phyloP scores from a whole-genome alignment of 176 grass and related monocot genomes.

The Phyllostachys edulis region DNA sequence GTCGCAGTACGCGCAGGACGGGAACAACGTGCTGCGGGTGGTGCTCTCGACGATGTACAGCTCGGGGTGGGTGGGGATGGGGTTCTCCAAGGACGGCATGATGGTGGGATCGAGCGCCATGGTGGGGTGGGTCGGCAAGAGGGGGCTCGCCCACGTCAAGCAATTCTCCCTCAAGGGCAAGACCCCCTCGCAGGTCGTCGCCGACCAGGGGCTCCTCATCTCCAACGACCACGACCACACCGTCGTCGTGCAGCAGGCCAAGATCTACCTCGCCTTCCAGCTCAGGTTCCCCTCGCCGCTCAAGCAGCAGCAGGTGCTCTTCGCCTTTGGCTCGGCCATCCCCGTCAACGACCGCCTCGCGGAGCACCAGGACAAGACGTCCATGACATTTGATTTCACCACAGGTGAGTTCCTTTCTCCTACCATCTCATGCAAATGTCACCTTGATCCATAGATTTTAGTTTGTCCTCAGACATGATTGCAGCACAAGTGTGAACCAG shows the following conservation, averaged over 20 bases:
- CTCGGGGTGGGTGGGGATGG: conserved; percentile 94
- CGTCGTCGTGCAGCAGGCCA: conserved; percentile 68
- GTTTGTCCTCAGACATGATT: neutral
- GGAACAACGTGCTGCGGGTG: conserved; percentile 73
- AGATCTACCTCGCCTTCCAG: conserved; percentile 90
- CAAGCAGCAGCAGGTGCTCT: conserved; percentile 56
- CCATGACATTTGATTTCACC: conserved; percentile 85
- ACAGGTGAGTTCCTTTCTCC: conserved; percentile 45
- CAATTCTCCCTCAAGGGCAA: conserved; percentile 57
- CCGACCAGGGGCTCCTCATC: conserved; percentile 52
- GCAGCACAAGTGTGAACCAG: neutral
- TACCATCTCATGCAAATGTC: conserved; percentile 10
- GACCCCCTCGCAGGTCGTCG: conserved; percentile 49
- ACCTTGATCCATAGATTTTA: neutral
- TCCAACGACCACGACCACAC: conserved; percentile 46
- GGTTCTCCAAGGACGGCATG: conserved; percentile 72
- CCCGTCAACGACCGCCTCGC: conserved; percentile 63
- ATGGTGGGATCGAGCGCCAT: conserved; percentile 95
- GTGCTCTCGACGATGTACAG: conserved; percentile 74
- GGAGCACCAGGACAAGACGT: conserved; percentile 61
- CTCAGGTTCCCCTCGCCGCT: conserved; percentile 50
- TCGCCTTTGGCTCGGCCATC: conserved; percentile 64
- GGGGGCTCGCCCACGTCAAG: conserved; percentile 52
- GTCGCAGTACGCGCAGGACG: conserved; percentile 72
- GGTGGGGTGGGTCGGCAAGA: conserved; percentile 95